These are phyloP conservation scores for Kernera saxatilis DNA, from an alignment of 345 rosid genomes.

Conservation along the genomic window DNA sequence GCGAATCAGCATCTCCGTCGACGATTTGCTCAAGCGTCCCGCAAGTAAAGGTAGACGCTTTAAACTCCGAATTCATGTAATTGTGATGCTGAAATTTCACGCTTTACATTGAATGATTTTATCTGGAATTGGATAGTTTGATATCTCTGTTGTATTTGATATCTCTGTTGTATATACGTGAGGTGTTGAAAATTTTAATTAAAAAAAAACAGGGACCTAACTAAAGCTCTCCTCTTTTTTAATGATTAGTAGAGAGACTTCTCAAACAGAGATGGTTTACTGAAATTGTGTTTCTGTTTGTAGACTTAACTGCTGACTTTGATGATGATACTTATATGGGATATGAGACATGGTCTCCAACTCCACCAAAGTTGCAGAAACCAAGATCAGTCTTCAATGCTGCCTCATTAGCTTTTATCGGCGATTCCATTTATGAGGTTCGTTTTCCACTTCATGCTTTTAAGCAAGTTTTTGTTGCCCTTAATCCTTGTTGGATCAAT, in stretches of 20 bases:
- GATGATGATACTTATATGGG: constrained; percentile 30
- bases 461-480: background rate
- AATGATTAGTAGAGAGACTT: too few relatives aligned
- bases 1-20: constrained; percentile 37
- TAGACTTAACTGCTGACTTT: constrained; percentile 18
- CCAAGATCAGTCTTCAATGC: constrained; percentile 32
- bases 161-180: too few relatives aligned
- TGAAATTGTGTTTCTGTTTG: background rate
- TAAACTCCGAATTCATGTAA: background rate
- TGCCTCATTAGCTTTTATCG: constrained; percentile 35
- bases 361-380: constrained; percentile 29
- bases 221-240: too few relatives aligned
- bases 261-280: too few relatives aligned
- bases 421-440: constrained; percentile 88
- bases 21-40: constrained; percentile 64
- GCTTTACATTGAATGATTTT: too few relatives aligned
- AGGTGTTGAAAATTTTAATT: too few relatives aligned
- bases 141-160: background rate
- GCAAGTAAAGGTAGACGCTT: constrained; percentile 37
- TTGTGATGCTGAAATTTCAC: background rate
- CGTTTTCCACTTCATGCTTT: background rate
- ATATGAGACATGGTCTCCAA: constrained; percentile 33
- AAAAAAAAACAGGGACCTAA: too few relatives aligned
- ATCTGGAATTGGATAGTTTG: background rate
- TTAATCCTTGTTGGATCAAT: background rate